Base-by-base conservation (phyloP, 2,329 filamentous ascomycete genomes). In the Diatrype stigma region DNA sequence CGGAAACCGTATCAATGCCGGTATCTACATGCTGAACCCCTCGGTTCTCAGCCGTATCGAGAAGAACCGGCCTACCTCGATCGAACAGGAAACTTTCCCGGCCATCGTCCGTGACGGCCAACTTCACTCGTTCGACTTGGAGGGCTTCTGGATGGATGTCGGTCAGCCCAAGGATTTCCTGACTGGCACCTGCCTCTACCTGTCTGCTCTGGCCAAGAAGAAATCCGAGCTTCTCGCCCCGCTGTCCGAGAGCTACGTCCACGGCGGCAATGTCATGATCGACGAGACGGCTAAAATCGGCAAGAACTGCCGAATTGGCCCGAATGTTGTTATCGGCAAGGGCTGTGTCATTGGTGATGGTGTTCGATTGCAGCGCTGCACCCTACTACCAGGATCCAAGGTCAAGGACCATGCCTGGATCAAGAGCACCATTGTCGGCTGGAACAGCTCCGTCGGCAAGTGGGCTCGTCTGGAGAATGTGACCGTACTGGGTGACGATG, bases 141-240 rank as follows among this genome's bases (percentile, higher is more conserved):
- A 96, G 61, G 91, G 93, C 62, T 97, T 95, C 84, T 97, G 93
- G 93, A 97, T 97, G 93, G 93, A 97, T 63, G 90, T 99, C 58
- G 93, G 93, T 64, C 93, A 99, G 75, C 93, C 93, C 63, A 99
- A 97, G 79, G 93, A 99, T 70, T 99, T 97, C 82, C 79, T 99
- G 50, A 90, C 88, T 21, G 93, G 93, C 56, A 97, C 94, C 55
- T 97, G 93, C 75, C 81, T 99, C 56, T 97, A 96, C 77, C 89
- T 99, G 48, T 91, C 90, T 45, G 96, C 90, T 3, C 82, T 97
- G 54, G 82, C 91, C 52, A 96, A 96, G 83, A 91, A 89, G 75
- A 84, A 85, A 68, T 89, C 90, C 67, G 92, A 95, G 76, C 80
- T 89, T 54, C 87, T 97, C 47, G 85, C 86, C 7, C 78, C 91